Base-by-base conservation (phyloP, 2,329 filamentous ascomycete genomes). In the Colletotrichum caudatum region DNA sequence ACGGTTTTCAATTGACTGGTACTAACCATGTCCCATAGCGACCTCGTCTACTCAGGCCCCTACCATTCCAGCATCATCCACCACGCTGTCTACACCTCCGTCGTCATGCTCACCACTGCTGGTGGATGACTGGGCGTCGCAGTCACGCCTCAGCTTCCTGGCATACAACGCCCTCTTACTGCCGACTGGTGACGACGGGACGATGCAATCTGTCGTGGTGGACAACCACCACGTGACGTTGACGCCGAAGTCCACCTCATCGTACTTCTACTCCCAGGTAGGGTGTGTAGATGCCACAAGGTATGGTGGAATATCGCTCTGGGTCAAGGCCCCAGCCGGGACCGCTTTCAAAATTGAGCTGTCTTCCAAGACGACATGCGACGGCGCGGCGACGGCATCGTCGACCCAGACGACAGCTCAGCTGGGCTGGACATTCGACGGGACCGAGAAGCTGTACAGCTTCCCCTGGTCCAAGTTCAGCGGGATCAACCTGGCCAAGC, bases 111-210 rank as follows among this genome's bases (percentile, higher is more conserved):
- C 80, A 14, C 77, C 81, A 46, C 78, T 87, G 8, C 76, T 88
- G 35, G 82, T 90, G 65, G 89, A 91, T 73, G 89, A 91, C 80
- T 91, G 87, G 84, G 83, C 83, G 65, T 90, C 88, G 11, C 89
- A 91, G 76, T 90, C 88, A 7, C 87, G 88, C 39, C 78, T 90
- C 64, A 89, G 86, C 1, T 91, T 91, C 78, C 79, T 91, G 20
- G 87, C 82, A 75, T 90, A 90, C 81, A 91, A 91, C 76, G 83
- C 88, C 48, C 81, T 90, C 80, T 80, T 86, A 2, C 80, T 86
- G 73, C 82, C 88, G 5, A 86, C 86, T 7, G 88, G 87, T 44
- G 87, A 89, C 73, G 89, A 90, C 76, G 84, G 79, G 2, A 86
- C 86, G 8, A 89, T 90, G 86, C 81, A 83, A 29, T 89, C 87